Evolutionary conservation across 768 basidiomycete genomes (phyloP), one percentile per base, ranked within the genome.

Genomic region (Leccinum subtestaceum): DNA sequence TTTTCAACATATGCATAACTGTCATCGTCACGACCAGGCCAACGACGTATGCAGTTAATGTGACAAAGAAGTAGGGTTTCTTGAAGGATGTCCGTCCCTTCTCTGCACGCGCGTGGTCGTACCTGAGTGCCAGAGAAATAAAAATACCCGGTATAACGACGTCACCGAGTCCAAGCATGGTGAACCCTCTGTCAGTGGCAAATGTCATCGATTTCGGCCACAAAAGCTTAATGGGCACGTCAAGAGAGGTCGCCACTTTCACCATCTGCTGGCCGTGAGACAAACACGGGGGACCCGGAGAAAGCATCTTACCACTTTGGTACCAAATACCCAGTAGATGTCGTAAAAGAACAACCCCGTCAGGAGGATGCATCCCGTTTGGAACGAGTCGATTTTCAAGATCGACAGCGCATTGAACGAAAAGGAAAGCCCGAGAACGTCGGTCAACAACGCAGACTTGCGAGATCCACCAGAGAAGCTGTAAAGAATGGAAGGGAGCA

Each of bases 301-400:
- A 8, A 38, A 19, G n/a, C 36, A 2, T 77, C 89, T 70, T 71
- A 91, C 91, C 74, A 93, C 91, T 67, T 86, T 82, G 0, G 89
- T 90, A 19, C 90, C 91, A 70, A 95, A 95, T 2, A 95, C 93
- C 92, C 92, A 97, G 83, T 88, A 96, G 43, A 97, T 84, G 70
- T 98, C 96, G 70, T 98, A 98, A 45, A 97, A 49, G 75, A 98
- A 93, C 23, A 99, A 77, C 5, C 92, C 94, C 3, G 82, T 81
- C 5, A 99, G 78, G 3, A 98, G 80, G 60, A 93, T 84, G 43
- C 81, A 81, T 7, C 94, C 96, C 15, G 96, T 97, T 66, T 80
- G 74, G 80, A 98, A 96, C 9, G 91, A 91, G 72, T 98, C 96
- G 32, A 98, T 73, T 71, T 87, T 89, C 64, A 98, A 78, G 60